Percentiles rank a stretch among this genome's conserved stretches.
These are phyloP conservation scores for Grigorovia yakushimaensis DNA, from an alignment of 805 yeast species.

Conservation along the genomic window DNA sequence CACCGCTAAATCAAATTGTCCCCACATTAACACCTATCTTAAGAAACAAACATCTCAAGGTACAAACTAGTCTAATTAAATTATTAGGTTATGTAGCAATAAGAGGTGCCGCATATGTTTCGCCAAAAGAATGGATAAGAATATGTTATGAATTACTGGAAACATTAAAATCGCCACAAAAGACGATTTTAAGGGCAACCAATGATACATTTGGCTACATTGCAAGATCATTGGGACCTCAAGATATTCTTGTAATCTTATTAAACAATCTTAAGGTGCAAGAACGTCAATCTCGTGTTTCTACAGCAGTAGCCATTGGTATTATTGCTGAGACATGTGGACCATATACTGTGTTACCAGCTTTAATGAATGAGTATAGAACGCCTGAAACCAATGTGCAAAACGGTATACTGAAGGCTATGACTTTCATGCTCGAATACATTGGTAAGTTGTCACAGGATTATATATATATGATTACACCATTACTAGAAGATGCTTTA, in stretches of 20 bases:
- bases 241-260: slow-evolving; percentile 78
- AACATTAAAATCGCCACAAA: slow-evolving; percentile 72
- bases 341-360: slow-evolving; percentile 89
- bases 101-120: slow-evolving; percentile 67
- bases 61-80: slow-evolving; percentile 72
- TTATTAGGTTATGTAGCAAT: slow-evolving; percentile 77
- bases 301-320: slow-evolving; percentile 96
- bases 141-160: slow-evolving; percentile 86
- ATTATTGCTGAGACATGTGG: slow-evolving; percentile 90
- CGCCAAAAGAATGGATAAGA: slow-evolving; percentile 96
- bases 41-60: slow-evolving; percentile 81
- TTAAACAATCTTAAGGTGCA: slow-evolving; percentile 81
- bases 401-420: slow-evolving; percentile 86
- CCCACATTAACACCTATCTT: slow-evolving; percentile 89
- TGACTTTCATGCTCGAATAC: slow-evolving; percentile 88
- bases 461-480: slow-evolving; percentile 70
- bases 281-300: slow-evolving; percentile 91
- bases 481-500: slow-evolving; percentile 79
- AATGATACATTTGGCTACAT: slow-evolving; percentile 86
- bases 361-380: slow-evolving; percentile 89
- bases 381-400: slow-evolving; percentile 90
- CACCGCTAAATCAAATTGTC: slow-evolving; percentile 71
- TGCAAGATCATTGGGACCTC: slow-evolving; percentile 91
- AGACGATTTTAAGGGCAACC: slow-evolving; percentile 71
- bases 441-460: slow-evolving; percentile 72